Conservation (phyloP, 768 basidiomycete genomes). For the Lactifluus pinguis region DNA sequence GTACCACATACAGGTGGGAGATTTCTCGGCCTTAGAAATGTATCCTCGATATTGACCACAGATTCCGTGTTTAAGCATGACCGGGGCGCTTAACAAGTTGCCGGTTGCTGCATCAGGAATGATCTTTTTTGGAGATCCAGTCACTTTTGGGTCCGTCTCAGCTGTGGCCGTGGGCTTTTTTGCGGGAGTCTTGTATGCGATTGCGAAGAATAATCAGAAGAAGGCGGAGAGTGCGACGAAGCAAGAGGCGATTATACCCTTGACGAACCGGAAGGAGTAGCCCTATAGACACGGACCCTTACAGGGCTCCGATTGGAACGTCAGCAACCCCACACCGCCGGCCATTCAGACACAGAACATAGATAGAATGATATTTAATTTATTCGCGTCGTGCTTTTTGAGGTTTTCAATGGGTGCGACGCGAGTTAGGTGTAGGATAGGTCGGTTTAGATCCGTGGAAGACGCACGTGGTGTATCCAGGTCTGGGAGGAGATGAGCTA, state of each 20-base stretch:
- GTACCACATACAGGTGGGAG: slow-evolving; percentile 90
- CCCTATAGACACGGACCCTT: slow-evolving; percentile 2
- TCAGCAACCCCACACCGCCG: not conserved
- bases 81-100: slow-evolving; percentile 93
- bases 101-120: slow-evolving; percentile 99
- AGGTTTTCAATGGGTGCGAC: not conserved
- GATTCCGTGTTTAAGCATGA: slow-evolving; percentile 53
- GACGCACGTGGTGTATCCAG: not conserved
- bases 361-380: slow-evolving; percentile 9
- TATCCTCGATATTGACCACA: not conserved
- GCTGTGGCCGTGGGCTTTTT: slow-evolving; percentile 85
- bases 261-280: slow-evolving; percentile 40
- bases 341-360: not conserved
- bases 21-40: not conserved
- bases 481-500: not conserved
- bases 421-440: no score
- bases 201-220: slow-evolving; percentile 92
- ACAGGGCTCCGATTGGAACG: not conserved
- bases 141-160: slow-evolving; percentile 81
- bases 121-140: slow-evolving; percentile 90
- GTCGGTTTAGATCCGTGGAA: no score
- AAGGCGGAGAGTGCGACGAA: slow-evolving; percentile 54
- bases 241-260: slow-evolving; percentile 49
- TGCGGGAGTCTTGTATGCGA: slow-evolving; percentile 84
- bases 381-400: not conserved